phyloP scores from a whole-genome alignment of 2,329 filamentous ascomycete species.

The Pseudogymnoascus sp. region DNA sequence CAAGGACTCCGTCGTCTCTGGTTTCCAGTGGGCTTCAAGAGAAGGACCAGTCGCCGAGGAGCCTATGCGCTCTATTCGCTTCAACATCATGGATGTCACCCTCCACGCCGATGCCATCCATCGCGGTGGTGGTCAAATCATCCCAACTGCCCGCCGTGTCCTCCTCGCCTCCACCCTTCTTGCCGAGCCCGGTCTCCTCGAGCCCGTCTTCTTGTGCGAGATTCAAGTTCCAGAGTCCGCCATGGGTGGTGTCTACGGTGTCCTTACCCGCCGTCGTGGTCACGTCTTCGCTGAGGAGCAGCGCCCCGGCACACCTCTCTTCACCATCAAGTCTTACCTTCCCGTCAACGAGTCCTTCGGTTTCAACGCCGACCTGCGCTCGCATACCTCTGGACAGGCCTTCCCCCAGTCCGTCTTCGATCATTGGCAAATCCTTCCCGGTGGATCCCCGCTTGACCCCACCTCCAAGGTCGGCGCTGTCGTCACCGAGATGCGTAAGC shows the following conservation, averaged over 20 bases:
- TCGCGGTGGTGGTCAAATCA: conserved; percentile 98
- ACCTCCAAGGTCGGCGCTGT: conserved; percentile 75
- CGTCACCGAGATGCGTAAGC: conserved; percentile 87
- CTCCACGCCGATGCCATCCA: conserved; percentile 99
- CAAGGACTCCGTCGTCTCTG: conserved; percentile 98
- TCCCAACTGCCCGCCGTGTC: conserved; percentile 95
- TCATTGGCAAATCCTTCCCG: conserved; percentile 94
- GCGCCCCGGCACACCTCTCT: conserved; percentile 95
- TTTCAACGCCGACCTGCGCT: conserved; percentile 96
- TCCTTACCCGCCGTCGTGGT: conserved; percentile 93
- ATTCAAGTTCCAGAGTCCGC: conserved; percentile 97
- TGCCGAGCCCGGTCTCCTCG: conserved; percentile 81
- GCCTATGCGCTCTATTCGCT: conserved; percentile 93
- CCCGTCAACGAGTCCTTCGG: conserved; percentile 97
- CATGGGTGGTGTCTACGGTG: conserved; percentile 99
- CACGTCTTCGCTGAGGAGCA: conserved; percentile 99
- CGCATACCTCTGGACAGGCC: conserved; percentile 88
- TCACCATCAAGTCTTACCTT: conserved; percentile 97
- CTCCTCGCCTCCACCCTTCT: conserved; percentile 88
- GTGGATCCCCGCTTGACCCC: conserved; percentile 81
- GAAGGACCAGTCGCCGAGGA: conserved; percentile 97
- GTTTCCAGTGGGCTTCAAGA: conserved; percentile 99
- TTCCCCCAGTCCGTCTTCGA: conserved; percentile 99
- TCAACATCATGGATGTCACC: conserved; percentile 99
- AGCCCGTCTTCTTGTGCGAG: conserved; percentile 98